Evolutionary conservation across 2,329 filamentous ascomycete species (phyloP).

Genomic region (Aspergillus fumigatiaffinis): DNA sequence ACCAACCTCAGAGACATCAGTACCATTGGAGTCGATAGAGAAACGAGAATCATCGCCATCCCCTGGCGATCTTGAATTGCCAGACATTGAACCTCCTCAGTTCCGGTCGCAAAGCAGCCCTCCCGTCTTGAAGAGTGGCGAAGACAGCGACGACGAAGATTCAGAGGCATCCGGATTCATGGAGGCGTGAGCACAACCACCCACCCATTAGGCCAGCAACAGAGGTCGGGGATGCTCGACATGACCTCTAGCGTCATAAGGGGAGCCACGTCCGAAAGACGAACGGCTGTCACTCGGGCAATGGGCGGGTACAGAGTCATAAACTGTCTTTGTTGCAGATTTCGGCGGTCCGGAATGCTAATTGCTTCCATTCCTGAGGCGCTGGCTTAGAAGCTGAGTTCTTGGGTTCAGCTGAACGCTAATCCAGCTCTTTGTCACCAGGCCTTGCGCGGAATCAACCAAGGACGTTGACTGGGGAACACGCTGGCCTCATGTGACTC

Average conservation of each 20-base stretch:
- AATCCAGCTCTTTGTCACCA: background rate
- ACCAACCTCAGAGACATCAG: slow-evolving; percentile 30
- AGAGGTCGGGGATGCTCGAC: too few relatives aligned
- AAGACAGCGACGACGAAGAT: slow-evolving; percentile 5
- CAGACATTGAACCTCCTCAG: slow-evolving; percentile 20
- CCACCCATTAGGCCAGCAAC: background rate
- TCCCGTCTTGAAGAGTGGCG: slow-evolving; percentile 20
- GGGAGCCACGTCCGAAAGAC: background rate
- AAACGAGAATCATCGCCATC: background rate
- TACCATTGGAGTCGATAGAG: slow-evolving; percentile 10
- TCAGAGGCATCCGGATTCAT: background rate
- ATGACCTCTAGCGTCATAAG: background rate
- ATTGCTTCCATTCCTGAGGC: background rate
- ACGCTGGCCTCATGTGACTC: background rate
- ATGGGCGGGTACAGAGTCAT: background rate
- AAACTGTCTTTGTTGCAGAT: background rate
- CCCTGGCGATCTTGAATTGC: slow-evolving; percentile 14
- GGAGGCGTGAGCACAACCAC: slow-evolving; percentile 9
- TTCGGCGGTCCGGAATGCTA: background rate
- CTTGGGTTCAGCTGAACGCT: background rate
- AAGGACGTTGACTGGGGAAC: background rate
- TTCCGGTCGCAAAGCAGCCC: slow-evolving; percentile 32
- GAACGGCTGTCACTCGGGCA: background rate
- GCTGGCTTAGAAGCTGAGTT: background rate
- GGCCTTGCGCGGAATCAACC: background rate